Evolutionary conservation across 2,329 filamentous ascomycete genomes (phyloP).

Genomic region (Fonsecaea nubica): DNA sequence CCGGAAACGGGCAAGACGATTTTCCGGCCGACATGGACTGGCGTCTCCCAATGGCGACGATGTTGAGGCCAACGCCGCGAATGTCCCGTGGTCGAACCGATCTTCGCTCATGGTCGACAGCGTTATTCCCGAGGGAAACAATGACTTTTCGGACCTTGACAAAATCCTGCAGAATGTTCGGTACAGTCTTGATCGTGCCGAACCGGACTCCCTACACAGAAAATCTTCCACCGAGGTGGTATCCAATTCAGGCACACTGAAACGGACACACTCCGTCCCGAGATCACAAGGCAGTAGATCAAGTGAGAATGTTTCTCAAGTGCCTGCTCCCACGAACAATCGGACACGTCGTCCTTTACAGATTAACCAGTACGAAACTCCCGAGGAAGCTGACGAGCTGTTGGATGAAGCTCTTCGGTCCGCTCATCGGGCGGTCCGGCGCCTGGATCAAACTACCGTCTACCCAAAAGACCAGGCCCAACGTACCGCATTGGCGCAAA

Average conservation of each 20-base stretch:
- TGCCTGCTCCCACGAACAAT: conserved; percentile 71
- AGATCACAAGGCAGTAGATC: conserved; percentile 37
- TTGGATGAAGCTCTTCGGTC: conserved; percentile 86
- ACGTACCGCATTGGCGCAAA: conserved; percentile 46
- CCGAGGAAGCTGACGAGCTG: conserved; percentile 95
- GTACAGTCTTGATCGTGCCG: conserved; percentile 59
- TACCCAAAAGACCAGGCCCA: conserved; percentile 52
- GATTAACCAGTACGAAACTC: conserved; percentile 84
- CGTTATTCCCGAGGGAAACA: conserved; percentile 46
- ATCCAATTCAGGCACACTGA: conserved; percentile 36
- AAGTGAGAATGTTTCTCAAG: conserved; percentile 48
- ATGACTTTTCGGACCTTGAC: conserved; percentile 66
- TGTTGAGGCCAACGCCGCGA: conserved; percentile 89
- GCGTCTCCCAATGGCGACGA: conserved; percentile 83
- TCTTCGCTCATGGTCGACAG: conserved; percentile 80
- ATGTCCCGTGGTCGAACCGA: conserved; percentile 85
- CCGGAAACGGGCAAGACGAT: conserved; percentile 86
- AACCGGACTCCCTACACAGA: conserved; percentile 19
- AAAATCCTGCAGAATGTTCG: conserved; percentile 66
- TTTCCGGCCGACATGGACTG: conserved; percentile 88
- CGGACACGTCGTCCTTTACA: conserved; percentile 78
- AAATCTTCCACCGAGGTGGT: conserved; percentile 24
- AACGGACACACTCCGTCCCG: conserved; percentile 39
- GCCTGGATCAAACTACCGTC: conserved; percentile 61
- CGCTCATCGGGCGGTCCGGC: conserved; percentile 75